phyloP scores from a whole-genome alignment of 768 basidiomycete species.

The Suillus spraguei region DNA sequence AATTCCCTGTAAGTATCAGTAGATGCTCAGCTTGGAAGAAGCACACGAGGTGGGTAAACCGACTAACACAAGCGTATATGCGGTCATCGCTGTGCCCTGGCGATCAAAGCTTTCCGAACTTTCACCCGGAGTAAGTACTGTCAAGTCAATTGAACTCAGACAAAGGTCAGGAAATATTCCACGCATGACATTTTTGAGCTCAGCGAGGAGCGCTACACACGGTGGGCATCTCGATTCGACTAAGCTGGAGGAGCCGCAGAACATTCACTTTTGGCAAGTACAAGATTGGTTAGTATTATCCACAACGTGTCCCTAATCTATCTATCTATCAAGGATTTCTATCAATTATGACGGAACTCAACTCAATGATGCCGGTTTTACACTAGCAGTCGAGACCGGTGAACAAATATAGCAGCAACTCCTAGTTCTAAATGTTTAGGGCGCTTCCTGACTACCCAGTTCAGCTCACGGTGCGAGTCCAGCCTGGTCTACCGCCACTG shows the following conservation, averaged over 20 bases:
- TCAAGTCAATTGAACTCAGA: neutral
- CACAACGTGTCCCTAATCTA: neutral
- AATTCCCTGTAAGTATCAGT: neutral
- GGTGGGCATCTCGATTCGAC: too few species aligned
- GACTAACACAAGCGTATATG: neutral
- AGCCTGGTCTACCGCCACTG: neutral
- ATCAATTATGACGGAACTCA: neutral
- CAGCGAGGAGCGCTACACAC: neutral
- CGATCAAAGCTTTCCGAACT: neutral
- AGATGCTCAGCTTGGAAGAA: neutral
- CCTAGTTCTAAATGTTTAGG: neutral
- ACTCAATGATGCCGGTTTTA: neutral
- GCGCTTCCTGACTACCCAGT: neutral
- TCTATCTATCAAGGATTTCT: neutral
- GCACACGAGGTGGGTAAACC: neutral
- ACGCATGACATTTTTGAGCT: neutral
- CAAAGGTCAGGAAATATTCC: neutral
- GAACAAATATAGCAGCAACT: neutral
- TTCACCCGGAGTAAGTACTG: neutral
- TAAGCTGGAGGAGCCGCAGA: neutral
- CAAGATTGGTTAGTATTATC: neutral
- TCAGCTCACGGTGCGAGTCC: neutral
- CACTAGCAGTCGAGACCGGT: neutral
- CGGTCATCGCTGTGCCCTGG: constrained; percentile 1
- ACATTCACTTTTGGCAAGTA: neutral